Conservation (phyloP, 208 protist genomes). For the Zelonia costaricensis region DNA sequence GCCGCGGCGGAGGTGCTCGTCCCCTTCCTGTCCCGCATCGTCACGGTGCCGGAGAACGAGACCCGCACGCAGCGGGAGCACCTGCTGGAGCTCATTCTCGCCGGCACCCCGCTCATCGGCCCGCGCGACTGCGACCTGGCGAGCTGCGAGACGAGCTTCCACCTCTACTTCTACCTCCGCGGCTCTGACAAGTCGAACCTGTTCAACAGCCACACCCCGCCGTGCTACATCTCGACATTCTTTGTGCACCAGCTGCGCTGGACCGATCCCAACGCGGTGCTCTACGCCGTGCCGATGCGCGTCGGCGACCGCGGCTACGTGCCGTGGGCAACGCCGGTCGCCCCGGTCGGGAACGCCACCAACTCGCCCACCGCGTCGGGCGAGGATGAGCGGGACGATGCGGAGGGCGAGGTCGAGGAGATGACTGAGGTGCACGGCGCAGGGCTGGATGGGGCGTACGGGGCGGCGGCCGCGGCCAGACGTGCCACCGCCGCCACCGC, state of each 20-base stretch:
- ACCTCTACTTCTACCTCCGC: conserved; percentile 82
- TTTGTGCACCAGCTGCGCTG: conserved; percentile 63
- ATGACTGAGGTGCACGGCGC: background rate
- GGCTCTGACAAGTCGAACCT: conserved; percentile 58
- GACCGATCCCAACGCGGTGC: conserved; percentile 55
- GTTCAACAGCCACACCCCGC: conserved; percentile 63
- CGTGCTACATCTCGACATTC: conserved; percentile 75
- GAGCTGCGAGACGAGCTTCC: conserved; percentile 54
- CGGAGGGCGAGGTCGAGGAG: background rate
- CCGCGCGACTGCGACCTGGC: conserved; percentile 56
- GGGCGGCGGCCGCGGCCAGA: too few relatives aligned
- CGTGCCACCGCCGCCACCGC: too few relatives aligned
- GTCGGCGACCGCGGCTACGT: conserved; percentile 71
- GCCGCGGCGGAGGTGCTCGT: conserved; percentile 70
- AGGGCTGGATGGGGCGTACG: too few relatives aligned
- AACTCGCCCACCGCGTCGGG: conserved; percentile 6
- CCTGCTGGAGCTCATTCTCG: conserved; percentile 52
- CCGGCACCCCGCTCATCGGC: conserved; percentile 76
- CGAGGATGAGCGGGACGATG: conserved; percentile 15
- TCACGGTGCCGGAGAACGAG: conserved; percentile 51
- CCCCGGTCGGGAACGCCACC: background rate
- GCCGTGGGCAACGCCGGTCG: conserved; percentile 27
- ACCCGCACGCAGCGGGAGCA: conserved; percentile 50
- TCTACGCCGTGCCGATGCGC: conserved; percentile 77
- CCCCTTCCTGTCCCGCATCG: conserved; percentile 54